phyloP scores from a whole-genome alignment of 768 basidiomycete species.

The Cystobasidium onofrii region DNA sequence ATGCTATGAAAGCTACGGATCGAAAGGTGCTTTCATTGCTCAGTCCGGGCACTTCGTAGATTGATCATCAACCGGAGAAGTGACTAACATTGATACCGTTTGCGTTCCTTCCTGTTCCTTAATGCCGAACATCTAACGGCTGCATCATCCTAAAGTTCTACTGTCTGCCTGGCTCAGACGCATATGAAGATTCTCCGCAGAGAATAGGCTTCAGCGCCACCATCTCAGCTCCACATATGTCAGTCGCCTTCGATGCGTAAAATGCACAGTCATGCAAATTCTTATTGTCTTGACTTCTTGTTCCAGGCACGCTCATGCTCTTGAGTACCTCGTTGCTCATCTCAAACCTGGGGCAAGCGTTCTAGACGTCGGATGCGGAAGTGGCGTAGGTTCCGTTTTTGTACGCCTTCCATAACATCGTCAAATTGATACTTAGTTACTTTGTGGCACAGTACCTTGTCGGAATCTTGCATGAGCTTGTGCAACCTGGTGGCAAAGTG shows the following conservation, averaged over 20 bases:
- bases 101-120: too few species aligned
- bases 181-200: slow-evolving; percentile 75
- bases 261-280: too few species aligned
- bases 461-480: slow-evolving; percentile 72
- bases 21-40: neutral
- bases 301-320: slow-evolving; percentile 72
- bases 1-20: slow-evolving; percentile 28
- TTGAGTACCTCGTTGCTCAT: slow-evolving; percentile 65
- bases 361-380: slow-evolving; percentile 53
- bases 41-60: neutral
- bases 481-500: slow-evolving; percentile 44
- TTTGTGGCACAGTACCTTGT: slow-evolving; percentile 69
- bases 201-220: slow-evolving; percentile 64
- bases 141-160: slow-evolving; percentile 4
- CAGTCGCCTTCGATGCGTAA: too few species aligned
- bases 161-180: slow-evolving; percentile 43
- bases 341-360: slow-evolving; percentile 64
- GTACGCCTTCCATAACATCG: neutral
- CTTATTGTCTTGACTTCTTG: slow-evolving; percentile 48
- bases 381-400: slow-evolving; percentile 33
- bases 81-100: too few species aligned
- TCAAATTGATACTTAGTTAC: too few species aligned
- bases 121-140: too few species aligned
- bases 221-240: slow-evolving; percentile 94
- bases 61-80: too few species aligned